These are phyloP conservation scores for Cutaneotrichosporon sp. DNA, from an alignment of 1,284 basidiomycete genomes.

Conservation along the genomic window DNA sequence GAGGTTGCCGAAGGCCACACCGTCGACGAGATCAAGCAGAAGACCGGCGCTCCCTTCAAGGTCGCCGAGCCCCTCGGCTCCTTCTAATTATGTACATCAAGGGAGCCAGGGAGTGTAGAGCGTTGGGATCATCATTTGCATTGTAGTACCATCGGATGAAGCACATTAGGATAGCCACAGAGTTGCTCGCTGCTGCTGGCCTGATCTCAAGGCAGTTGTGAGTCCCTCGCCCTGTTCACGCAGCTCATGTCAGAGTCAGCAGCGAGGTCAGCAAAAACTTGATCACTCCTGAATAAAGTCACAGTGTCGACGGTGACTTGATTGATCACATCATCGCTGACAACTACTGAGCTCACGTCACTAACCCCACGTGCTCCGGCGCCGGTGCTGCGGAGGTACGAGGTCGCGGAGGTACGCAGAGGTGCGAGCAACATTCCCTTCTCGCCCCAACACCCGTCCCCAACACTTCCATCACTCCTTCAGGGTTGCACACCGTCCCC, in stretches of 20 bases:
- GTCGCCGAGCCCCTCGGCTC: constrained; percentile 51
- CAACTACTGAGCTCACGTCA: too few species aligned
- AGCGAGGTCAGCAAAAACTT: too few species aligned
- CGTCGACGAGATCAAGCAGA: constrained; percentile 77
- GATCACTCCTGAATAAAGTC: too few species aligned
- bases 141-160: constrained; percentile 13
- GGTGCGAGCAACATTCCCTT: too few species aligned
- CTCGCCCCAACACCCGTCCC: too few species aligned
- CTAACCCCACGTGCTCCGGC: too few species aligned
- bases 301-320: too few species aligned
- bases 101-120: neutral
- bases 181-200: too few species aligned
- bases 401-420: too few species aligned
- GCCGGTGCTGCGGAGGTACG: too few species aligned
- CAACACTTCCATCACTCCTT: neutral
- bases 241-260: neutral
- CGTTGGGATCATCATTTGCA: constrained; percentile 1
- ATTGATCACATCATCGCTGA: too few species aligned
- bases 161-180: neutral
- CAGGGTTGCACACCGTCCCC: neutral
- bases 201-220: too few species aligned
- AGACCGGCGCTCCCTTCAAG: constrained; percentile 78
- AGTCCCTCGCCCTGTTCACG: neutral
- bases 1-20: constrained; percentile 82
- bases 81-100: constrained; percentile 28